Conservation (phyloP, 148 eudicot species). For the Spergularia bocconei region DNA sequence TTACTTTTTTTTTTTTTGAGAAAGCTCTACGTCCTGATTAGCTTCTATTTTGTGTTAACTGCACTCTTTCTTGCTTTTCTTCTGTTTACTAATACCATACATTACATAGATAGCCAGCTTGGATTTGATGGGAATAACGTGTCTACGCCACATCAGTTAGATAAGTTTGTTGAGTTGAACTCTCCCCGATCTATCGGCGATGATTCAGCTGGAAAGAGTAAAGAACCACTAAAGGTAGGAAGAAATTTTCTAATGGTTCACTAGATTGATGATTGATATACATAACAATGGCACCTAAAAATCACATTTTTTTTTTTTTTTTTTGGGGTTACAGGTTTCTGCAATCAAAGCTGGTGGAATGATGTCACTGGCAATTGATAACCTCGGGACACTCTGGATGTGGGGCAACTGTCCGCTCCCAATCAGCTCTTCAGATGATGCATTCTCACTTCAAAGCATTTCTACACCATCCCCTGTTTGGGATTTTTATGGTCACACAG, state of each 20-base stretch:
- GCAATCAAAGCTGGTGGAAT: slow-evolving; percentile 83
- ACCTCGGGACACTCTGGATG: slow-evolving; percentile 74
- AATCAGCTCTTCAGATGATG: slow-evolving; percentile 34
- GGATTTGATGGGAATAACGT: slow-evolving; percentile 57
- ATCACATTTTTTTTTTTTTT: slow-evolving; percentile 5
- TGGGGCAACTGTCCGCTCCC: slow-evolving; percentile 86
- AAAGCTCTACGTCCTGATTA: neutral
- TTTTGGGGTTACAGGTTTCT: slow-evolving; percentile 44
- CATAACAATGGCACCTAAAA: neutral
- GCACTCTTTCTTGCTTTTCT: neutral
- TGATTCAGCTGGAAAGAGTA: slow-evolving; percentile 36
- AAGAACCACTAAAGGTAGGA: slow-evolving; percentile 49
- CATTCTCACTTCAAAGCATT: slow-evolving; percentile 38
- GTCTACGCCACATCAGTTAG: slow-evolving; percentile 43
- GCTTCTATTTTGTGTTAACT: neutral
- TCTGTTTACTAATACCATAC: slow-evolving; percentile 38
- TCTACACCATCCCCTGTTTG: slow-evolving; percentile 52
- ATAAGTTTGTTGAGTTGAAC: slow-evolving; percentile 41
- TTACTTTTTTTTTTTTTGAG: neutral
- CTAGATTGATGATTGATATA: no score
- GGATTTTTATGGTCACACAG: slow-evolving; percentile 70
- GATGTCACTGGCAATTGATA: slow-evolving; percentile 86
- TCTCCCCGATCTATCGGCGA: slow-evolving; percentile 36
- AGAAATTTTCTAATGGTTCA: neutral
- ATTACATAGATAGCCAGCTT: slow-evolving; percentile 68